A percentile compares a stretch with the other conserved stretches of the same genome.
phyloP scores from a whole-genome alignment of 2,329 filamentous ascomycete species.

The Kalmusia sp. region DNA sequence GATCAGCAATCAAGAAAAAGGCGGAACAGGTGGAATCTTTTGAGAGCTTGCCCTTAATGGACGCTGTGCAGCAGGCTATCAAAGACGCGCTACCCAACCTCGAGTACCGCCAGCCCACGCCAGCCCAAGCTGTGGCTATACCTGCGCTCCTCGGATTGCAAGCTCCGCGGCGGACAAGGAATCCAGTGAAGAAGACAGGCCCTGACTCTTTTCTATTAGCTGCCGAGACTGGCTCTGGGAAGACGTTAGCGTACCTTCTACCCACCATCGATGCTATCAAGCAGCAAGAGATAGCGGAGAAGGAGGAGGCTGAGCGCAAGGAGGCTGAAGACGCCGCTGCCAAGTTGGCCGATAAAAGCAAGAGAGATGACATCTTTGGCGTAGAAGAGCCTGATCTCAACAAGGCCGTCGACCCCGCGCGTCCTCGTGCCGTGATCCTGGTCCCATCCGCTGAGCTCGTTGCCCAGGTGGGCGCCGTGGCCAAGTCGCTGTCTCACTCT shows the following conservation, averaged over 20 bases:
- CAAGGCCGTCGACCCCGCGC: conserved; percentile 72
- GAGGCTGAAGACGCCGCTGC: conserved; percentile 58
- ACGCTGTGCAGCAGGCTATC: conserved; percentile 74
- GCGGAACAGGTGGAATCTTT: conserved; percentile 77
- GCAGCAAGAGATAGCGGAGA: conserved; percentile 66
- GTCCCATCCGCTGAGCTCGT: conserved; percentile 94
- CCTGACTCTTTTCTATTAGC: conserved; percentile 80
- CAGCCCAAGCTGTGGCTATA: conserved; percentile 88
- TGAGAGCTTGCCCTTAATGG: conserved; percentile 78
- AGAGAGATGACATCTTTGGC: conserved; percentile 62
- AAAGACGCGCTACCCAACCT: conserved; percentile 78
- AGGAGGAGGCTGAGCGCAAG: conserved; percentile 57
- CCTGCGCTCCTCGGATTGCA: conserved; percentile 74
- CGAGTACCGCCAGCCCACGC: conserved; percentile 79
- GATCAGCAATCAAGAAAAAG: conserved; percentile 66
- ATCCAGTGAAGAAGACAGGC: conserved; percentile 38
- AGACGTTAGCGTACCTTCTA: conserved; percentile 90
- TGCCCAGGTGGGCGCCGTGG: conserved; percentile 79
- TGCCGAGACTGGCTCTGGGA: conserved; percentile 95
- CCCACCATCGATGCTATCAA: conserved; percentile 88
- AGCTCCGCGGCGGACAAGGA: conserved; percentile 40
- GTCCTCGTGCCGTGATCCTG: conserved; percentile 83
- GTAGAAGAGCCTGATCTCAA: conserved; percentile 64
- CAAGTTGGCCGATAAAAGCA: conserved; percentile 27
- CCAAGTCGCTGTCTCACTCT: conserved; percentile 82